phyloP scores from a whole-genome alignment of 306 rosid genomes.

The Sphenostylis stenocarpa region DNA sequence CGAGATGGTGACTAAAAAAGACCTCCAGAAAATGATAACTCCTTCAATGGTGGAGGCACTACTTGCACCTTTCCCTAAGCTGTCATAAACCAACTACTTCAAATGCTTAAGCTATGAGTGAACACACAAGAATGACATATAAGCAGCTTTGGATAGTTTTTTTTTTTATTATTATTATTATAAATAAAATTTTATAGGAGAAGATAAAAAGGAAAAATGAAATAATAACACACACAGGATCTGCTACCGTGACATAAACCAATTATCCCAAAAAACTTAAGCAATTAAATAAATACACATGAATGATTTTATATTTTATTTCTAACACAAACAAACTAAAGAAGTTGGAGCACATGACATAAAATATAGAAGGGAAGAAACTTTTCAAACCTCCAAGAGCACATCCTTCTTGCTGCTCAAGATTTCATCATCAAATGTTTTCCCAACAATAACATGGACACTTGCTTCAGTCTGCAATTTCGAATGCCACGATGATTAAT shows the following conservation, averaged over 20 bases:
- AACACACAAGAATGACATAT: not conserved
- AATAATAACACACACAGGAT: no score
- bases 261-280: not conserved
- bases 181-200: no score
- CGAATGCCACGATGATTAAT: slow-evolving; percentile 3
- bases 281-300: not conserved
- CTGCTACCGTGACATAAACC: no score
- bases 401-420: slow-evolving; percentile 68
- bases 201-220: no score
- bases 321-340: not conserved
- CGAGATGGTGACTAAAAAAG: not conserved
- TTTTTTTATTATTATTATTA: no score
- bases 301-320: not conserved
- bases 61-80: not conserved
- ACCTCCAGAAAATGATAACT: slow-evolving; percentile 7
- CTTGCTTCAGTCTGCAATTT: slow-evolving; percentile 69
- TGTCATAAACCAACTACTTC: not conserved
- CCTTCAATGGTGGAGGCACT: not conserved
- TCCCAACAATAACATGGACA: slow-evolving; percentile 68
- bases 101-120: not conserved
- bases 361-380: slow-evolving; percentile 21
- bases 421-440: slow-evolving; percentile 66
- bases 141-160: no score
- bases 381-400: slow-evolving; percentile 74
- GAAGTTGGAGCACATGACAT: not conserved